Percentiles rank a stretch among this genome's conserved stretches.
Evolutionary conservation across 805 yeast genomes (phyloP).

Genomic region (Candida verbasci): DNA sequence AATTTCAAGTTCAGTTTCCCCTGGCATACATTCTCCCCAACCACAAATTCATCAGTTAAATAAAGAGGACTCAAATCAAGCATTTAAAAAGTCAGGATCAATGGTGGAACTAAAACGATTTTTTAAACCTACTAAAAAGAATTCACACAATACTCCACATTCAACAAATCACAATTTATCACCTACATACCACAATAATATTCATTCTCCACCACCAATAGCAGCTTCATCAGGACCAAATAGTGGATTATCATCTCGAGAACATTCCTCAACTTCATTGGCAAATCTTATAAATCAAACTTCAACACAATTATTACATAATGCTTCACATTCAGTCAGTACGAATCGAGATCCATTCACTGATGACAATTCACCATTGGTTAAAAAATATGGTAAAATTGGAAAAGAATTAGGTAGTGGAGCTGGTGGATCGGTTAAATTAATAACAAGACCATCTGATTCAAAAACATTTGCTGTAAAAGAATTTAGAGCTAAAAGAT

Average conservation of each 20-base stretch:
- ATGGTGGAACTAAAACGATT: slow-evolving; percentile 73
- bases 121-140: slow-evolving; percentile 53
- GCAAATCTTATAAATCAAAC: slow-evolving; percentile 35
- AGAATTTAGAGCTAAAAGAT: slow-evolving; percentile 77
- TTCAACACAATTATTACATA: slow-evolving; percentile 31
- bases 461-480: slow-evolving; percentile 81
- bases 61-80: slow-evolving; percentile 25
- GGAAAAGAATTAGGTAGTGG: slow-evolving; percentile 92
- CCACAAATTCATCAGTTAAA: slow-evolving; percentile 6
- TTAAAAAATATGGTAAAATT: slow-evolving; percentile 72
- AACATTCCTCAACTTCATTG: slow-evolving; percentile 33
- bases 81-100: slow-evolving; percentile 39
- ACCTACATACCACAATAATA: slow-evolving; percentile 16
- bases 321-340: slow-evolving; percentile 33
- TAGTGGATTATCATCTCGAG: slow-evolving; percentile 18
- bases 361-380: slow-evolving; percentile 50
- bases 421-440: slow-evolving; percentile 87
- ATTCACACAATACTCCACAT: slow-evolving; percentile 11
- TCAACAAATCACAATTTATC: slow-evolving; percentile 1
- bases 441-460: slow-evolving; percentile 66
- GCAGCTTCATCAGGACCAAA: slow-evolving; percentile 1
- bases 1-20: not conserved
- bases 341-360: slow-evolving; percentile 34
- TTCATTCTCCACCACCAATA: slow-evolving; percentile 28
- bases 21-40: slow-evolving; percentile 6